These are phyloP conservation scores for Yamadazyma kitorensis DNA, from an alignment of 805 yeast genomes.

Conservation along the genomic window DNA sequence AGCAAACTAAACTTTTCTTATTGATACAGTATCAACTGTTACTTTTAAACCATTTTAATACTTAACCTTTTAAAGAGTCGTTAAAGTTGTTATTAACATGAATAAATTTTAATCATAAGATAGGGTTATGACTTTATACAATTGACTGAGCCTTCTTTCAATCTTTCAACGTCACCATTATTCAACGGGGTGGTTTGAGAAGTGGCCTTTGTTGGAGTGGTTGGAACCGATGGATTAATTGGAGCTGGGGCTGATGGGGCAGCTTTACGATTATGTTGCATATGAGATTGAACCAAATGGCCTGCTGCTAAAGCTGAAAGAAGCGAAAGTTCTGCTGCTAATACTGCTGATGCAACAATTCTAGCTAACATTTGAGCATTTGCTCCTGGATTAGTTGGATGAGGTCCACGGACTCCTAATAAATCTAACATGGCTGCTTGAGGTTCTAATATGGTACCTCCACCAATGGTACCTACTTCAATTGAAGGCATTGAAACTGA, in stretches of 20 bases:
- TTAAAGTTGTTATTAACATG: no score
- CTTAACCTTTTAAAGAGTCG: no score
- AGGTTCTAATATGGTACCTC: slow-evolving; percentile 97
- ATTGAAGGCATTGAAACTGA: slow-evolving; percentile 99
- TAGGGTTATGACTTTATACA: slow-evolving; percentile 44
- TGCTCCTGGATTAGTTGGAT: slow-evolving; percentile 87
- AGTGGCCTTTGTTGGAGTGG: slow-evolving; percentile 17
- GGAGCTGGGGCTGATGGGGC: slow-evolving; percentile 31
- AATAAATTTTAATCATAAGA: no score
- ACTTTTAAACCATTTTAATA: no score
- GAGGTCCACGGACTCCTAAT: slow-evolving; percentile 94
- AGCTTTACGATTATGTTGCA: slow-evolving; percentile 85
- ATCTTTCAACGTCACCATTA: slow-evolving; percentile 10
- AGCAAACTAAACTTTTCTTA: slow-evolving; percentile 2
- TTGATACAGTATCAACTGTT: no score
- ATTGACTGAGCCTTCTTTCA: slow-evolving; percentile 66
- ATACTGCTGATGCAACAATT: slow-evolving; percentile 89
- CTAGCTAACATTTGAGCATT: slow-evolving; percentile 93
- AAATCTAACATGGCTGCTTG: slow-evolving; percentile 95
- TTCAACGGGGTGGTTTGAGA: slow-evolving; percentile 19
- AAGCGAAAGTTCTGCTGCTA: slow-evolving; percentile 93
- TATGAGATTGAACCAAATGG: slow-evolving; percentile 95
- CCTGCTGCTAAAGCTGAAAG: slow-evolving; percentile 98
- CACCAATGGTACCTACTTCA: slow-evolving; percentile 99
- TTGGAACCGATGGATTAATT: slow-evolving; percentile 13